A percentile compares a stretch with the other conserved stretches of the same genome.
These are phyloP conservation scores for Boletellus sp. DNA, from an alignment of 768 basidiomycete genomes.

Conservation along the genomic window DNA sequence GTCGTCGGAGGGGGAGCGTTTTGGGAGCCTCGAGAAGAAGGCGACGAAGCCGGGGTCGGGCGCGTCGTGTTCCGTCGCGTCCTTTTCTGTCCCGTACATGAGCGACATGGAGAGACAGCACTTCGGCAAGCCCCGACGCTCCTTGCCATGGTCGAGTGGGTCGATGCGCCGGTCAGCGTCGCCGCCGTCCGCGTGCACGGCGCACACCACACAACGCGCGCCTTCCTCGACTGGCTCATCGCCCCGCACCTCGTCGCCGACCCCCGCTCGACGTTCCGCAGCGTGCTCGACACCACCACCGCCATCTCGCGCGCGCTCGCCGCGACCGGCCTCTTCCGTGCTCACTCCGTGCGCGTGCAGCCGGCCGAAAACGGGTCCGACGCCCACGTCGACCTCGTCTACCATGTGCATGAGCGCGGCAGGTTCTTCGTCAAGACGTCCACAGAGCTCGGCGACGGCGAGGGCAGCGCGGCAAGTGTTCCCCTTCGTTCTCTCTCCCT, in stretches of 20 bases:
- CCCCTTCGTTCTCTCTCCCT: not conserved
- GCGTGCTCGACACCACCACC: conserved; percentile 68
- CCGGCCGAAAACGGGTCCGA: conserved; percentile 48
- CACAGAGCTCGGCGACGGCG: conserved; percentile 91
- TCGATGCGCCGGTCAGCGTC: conserved; percentile 63
- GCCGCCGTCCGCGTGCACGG: conserved; percentile 81
- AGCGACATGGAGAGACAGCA: too few species aligned
- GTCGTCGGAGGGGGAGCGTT: conserved; percentile 62
- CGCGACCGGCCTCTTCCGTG: conserved; percentile 73
- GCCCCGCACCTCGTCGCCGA: conserved; percentile 50
- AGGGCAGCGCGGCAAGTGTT: conserved; percentile 84
- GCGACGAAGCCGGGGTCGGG: conserved; percentile 69
- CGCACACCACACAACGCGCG: conserved; percentile 63
- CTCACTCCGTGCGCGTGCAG: conserved; percentile 63
- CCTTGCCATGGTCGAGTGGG: conserved; percentile 21
- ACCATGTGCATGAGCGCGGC: conserved; percentile 73
- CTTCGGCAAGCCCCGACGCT: too few species aligned
- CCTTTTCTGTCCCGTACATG: conserved; percentile 68
- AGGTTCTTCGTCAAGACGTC: conserved; percentile 75
- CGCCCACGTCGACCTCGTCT: conserved; percentile 75
- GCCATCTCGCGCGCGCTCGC: conserved; percentile 61
- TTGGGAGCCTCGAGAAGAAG: conserved; percentile 59
- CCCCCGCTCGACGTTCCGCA: conserved; percentile 43
- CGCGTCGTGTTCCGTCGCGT: conserved; percentile 35
- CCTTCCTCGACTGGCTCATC: conserved; percentile 80